phyloP scores from a whole-genome alignment of 805 yeast species.

The Teunomyces atbi region DNA sequence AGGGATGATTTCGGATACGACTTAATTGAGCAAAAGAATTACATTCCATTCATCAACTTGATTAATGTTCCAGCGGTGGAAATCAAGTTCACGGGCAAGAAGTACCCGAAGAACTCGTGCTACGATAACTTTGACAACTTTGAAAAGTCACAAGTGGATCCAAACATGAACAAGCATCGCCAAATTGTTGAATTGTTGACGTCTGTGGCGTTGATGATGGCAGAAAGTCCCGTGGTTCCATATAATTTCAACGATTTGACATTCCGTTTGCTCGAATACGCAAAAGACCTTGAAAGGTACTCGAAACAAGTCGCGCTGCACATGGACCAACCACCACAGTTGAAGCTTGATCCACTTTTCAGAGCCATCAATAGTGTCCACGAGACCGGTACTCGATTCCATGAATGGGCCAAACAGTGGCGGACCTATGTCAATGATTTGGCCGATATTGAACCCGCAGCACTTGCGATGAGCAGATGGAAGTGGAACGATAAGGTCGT shows the following conservation, averaged over 20 bases:
- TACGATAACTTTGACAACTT: slow-evolving; percentile 63
- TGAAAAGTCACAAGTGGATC: slow-evolving; percentile 47
- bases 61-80: slow-evolving; percentile 72
- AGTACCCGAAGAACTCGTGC: slow-evolving; percentile 56
- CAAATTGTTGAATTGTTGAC: slow-evolving; percentile 58
- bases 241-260: slow-evolving; percentile 53
- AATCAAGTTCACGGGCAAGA: slow-evolving; percentile 45
- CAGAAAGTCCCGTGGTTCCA: slow-evolving; percentile 77
- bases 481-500: slow-evolving; percentile 74
- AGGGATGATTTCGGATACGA: slow-evolving; percentile 28
- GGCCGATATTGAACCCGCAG: slow-evolving; percentile 68
- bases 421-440: slow-evolving; percentile 33
- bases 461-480: slow-evolving; percentile 70
- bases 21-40: slow-evolving; percentile 53
- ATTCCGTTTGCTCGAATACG: slow-evolving; percentile 40
- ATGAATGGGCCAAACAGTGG: slow-evolving; percentile 67
- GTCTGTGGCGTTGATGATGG: slow-evolving; percentile 52
- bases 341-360: slow-evolving; percentile 24
- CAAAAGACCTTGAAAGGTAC: slow-evolving; percentile 47
- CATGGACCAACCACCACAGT: slow-evolving; percentile 13
- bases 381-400: slow-evolving; percentile 44
- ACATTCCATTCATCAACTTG: slow-evolving; percentile 61
- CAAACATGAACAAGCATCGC: slow-evolving; percentile 53
- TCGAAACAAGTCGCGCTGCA: slow-evolving; percentile 16
- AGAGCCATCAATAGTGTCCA: slow-evolving; percentile 23